Conservation (phyloP, 345 rosid genomes). For the Moringa oleifera region DNA sequence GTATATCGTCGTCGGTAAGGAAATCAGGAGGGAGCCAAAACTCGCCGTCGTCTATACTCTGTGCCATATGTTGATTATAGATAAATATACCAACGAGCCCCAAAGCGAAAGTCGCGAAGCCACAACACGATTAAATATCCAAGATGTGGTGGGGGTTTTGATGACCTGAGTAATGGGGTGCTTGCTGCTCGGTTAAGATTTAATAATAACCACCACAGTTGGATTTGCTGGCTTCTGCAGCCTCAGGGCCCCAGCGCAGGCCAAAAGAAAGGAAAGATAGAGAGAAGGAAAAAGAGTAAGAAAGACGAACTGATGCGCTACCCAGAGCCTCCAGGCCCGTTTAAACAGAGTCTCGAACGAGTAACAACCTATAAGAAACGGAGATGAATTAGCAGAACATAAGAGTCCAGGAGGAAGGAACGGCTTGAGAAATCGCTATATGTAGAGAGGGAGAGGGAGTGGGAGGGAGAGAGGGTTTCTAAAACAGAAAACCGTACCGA, state of each 20-base stretch:
- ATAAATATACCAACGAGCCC: neutral
- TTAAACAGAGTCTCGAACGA: too few relatives aligned
- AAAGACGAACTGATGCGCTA: neutral
- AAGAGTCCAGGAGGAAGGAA: too few relatives aligned
- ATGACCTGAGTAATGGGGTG: conserved; percentile 5
- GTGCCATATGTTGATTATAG: conserved; percentile 37
- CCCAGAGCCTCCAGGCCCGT: too few relatives aligned
- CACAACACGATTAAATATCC: neutral
- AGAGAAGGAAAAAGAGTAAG: neutral
- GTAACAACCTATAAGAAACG: too few relatives aligned
- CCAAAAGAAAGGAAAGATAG: neutral
- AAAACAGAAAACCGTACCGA: neutral
- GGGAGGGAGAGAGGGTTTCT: neutral
- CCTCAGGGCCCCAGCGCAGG: conserved; percentile 29
- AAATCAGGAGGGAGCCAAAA: conserved; percentile 76
- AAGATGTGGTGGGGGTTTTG: neutral
- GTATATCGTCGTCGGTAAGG: conserved; percentile 55
- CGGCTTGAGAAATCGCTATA: conserved; percentile 13
- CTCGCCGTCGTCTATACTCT: conserved; percentile 54
- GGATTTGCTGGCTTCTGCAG: conserved; percentile 21
- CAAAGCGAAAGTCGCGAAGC: neutral
- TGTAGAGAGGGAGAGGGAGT: conserved; percentile 22
- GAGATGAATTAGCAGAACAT: too few relatives aligned
- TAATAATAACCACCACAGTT: conserved; percentile 25
- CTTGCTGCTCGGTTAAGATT: conserved; percentile 38